These are phyloP conservation scores for Pseudozyma thailandica DNA, from an alignment of 1,284 basidiomycete genomes.

Conservation along the genomic window DNA sequence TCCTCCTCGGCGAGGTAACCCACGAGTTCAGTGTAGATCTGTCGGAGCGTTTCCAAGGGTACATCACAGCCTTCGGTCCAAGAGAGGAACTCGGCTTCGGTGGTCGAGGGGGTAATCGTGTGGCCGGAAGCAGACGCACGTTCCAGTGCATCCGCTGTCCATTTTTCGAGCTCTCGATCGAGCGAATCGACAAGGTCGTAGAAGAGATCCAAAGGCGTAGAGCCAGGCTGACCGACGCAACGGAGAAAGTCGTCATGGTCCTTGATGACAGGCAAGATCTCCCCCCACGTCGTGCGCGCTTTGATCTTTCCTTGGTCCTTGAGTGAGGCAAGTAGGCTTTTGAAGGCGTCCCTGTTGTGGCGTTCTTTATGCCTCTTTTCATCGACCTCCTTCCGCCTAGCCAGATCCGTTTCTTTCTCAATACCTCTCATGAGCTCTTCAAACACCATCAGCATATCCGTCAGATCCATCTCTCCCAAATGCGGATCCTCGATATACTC, in stretches of 20 bases:
- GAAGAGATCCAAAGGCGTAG: constrained; percentile 92
- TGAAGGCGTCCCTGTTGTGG: constrained; percentile 56
- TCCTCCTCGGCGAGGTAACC: constrained; percentile 35
- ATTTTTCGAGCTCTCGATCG: constrained; percentile 83
- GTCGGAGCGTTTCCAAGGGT: constrained; percentile 16
- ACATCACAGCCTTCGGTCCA: constrained; percentile 31
- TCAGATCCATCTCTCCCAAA: constrained; percentile 48
- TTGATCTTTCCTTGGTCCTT: constrained; percentile 77
- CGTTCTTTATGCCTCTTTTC: constrained; percentile 42
- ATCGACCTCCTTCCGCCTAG: constrained; percentile 21
- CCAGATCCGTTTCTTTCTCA: constrained; percentile 50
- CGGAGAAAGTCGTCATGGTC: constrained; percentile 83
- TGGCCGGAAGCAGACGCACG: constrained; percentile 74
- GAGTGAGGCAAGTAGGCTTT: constrained; percentile 79
- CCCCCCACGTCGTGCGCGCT: constrained; percentile 88
- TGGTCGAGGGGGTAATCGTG: constrained; percentile 69
- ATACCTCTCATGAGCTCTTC: constrained; percentile 59
- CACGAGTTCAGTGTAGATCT: constrained; percentile 23
- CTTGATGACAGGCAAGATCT: constrained; percentile 80
- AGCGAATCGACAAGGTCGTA: constrained; percentile 91
- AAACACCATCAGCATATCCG: constrained; percentile 63
- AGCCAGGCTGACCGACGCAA: constrained; percentile 89
- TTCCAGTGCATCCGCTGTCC: constrained; percentile 75
- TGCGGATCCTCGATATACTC: constrained; percentile 56
- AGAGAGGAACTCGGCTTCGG: constrained; percentile 72